Conservation (phyloP, 495 filamentous ascomycete species). For the Daldinia caldariorum region DNA sequence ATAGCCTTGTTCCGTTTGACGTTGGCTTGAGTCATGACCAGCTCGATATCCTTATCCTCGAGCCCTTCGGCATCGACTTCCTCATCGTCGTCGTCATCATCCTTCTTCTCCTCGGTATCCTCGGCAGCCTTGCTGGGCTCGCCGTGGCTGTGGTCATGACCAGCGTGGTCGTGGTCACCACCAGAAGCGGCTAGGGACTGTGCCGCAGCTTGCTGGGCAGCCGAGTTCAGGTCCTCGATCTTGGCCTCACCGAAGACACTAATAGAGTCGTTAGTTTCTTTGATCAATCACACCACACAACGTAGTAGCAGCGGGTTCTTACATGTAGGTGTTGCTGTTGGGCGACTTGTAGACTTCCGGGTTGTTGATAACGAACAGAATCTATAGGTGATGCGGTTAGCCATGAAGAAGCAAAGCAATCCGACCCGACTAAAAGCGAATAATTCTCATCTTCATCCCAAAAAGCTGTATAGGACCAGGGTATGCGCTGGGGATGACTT, state of each 20-base stretch:
- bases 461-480: neutral
- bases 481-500: neutral
- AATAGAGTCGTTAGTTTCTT: slow-evolving; percentile 21
- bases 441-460: neutral
- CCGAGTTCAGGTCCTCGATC: slow-evolving; percentile 99
- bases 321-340: slow-evolving; percentile 99
- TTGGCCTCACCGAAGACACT: slow-evolving; percentile 99
- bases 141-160: slow-evolving; percentile 73
- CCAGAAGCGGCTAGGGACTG: slow-evolving; percentile 58
- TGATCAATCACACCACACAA: neutral
- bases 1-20: slow-evolving; percentile 98
- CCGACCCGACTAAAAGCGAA: neutral
- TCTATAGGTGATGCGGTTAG: slow-evolving; percentile 64
- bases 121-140: slow-evolving; percentile 78
- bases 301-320: slow-evolving; percentile 51
- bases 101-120: slow-evolving; percentile 76
- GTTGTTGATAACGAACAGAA: slow-evolving; percentile 99
- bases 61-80: slow-evolving; percentile 93
- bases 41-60: slow-evolving; percentile 98
- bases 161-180: slow-evolving; percentile 63
- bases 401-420: neutral
- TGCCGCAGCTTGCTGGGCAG: slow-evolving; percentile 91
- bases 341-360: slow-evolving; percentile 99
- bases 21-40: slow-evolving; percentile 97
- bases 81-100: slow-evolving; percentile 88